These are phyloP conservation scores for Mortierella sp. DNA, from an alignment of 371 early-diverging fungal genomes.

Conservation along the genomic window DNA sequence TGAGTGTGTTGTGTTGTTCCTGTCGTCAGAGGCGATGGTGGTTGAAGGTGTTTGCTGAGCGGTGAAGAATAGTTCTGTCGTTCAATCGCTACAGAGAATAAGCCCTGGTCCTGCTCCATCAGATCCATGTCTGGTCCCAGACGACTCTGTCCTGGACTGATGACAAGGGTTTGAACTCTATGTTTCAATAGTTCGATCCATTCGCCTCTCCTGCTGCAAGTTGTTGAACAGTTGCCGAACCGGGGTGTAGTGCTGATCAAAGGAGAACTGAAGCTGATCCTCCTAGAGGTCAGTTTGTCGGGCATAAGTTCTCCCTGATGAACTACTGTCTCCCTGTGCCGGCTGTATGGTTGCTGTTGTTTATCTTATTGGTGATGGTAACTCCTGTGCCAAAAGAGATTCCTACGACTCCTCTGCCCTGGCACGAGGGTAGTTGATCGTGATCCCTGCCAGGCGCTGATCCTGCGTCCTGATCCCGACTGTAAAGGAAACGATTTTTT, in stretches of 20 bases:
- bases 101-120: neutral
- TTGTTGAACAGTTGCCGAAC: neutral
- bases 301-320: slow-evolving; percentile 14
- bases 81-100: neutral
- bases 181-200: neutral
- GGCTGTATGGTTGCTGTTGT: neutral
- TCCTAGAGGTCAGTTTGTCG: neutral
- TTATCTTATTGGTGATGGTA: neutral
- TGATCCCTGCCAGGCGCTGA: neutral
- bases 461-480: neutral
- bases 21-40: neutral
- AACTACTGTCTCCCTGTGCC: neutral
- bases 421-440: neutral
- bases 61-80: neutral
- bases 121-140: neutral
- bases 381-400: neutral
- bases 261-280: neutral
- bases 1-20: neutral
- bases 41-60: too few species aligned
- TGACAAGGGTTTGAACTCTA: neutral
- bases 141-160: neutral
- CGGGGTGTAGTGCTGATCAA: neutral
- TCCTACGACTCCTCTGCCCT: neutral
- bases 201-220: neutral
- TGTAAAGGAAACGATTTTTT: neutral